phyloP scores from a whole-genome alignment of 345 rosid species.

The Noccaea bulbosa region DNA sequence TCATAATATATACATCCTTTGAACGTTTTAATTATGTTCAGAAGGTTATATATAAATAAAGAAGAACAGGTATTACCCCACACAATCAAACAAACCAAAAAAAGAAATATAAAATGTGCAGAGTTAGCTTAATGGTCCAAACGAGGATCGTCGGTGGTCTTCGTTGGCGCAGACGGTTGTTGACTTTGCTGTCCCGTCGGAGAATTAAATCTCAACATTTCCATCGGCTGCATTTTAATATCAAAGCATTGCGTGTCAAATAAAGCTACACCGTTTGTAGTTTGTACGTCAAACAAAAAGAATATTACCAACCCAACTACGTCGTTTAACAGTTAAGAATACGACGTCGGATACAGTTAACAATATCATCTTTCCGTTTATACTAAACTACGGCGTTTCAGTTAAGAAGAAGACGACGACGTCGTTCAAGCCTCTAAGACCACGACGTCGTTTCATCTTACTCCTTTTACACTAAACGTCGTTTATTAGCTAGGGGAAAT shows the following conservation, averaged over 20 bases:
- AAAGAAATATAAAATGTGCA: not conserved
- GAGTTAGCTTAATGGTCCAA: constrained; percentile 42
- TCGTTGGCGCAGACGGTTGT: constrained; percentile 42
- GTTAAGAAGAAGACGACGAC: not conserved
- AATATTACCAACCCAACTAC: not conserved
- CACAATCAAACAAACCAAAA: constrained; percentile 5
- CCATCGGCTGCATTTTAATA: constrained; percentile 50
- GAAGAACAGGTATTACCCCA: not conserved
- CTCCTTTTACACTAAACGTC: no score
- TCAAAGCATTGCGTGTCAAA: not conserved
- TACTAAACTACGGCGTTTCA: not conserved
- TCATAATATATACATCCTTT: constrained; percentile 6
- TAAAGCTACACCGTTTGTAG: not conserved
- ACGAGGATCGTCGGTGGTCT: constrained; percentile 45
- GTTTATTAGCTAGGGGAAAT: no score
- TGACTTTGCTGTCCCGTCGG: constrained; percentile 49
- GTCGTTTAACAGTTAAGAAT: not conserved
- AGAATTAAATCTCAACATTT: constrained; percentile 53
- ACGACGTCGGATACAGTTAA: not conserved
- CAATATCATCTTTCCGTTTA: not conserved
- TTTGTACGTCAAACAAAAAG: no score
- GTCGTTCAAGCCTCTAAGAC: not conserved
- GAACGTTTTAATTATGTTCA: constrained; percentile 29
- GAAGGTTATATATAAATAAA: not conserved
- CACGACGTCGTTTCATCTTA: not conserved